Base-by-base conservation (phyloP, 371 early-diverging fungal species). In the Mucor irregularis region DNA sequence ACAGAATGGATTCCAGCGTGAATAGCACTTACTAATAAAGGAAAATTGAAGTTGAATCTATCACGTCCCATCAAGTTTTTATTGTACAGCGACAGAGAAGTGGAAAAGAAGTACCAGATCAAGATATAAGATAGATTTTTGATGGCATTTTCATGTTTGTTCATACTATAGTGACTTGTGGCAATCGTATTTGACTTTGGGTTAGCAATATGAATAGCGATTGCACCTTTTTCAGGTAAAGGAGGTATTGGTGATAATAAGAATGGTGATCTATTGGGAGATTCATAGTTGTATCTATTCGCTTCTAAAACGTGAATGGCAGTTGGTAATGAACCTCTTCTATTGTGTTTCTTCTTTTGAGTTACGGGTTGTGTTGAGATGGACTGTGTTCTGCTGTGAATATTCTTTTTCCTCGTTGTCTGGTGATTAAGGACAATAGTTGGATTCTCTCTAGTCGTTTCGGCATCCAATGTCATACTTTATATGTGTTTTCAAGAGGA, bases 31-130 rank as follows among this genome's bases (percentile, higher is more conserved):
- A 88, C 86, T 52, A 92, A 82, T n/a, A 94, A 66, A 7, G 94
- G 93, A 54, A 86, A 85, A 39, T 77, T 74, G 73, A 94, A 90
- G 73, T 90, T 82, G 58, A 84, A 82, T 49, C 86, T 80, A 34
- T 87, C 80, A 40, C 80, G 73, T 25, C 90, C 87, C 79, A 82
- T 75, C 53, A 81, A 55, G 35, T 76, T 73, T 63, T 90, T 92
- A 74, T 95, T 95, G 82, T 91, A 94, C 10, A 93, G 73, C 5
- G 86, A 85, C 21, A 95, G 76, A 2, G 76, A 63, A 0, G 90
- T 86, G 5, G 94, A 93, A 45, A 89, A 87, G 19, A 78, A 71
- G 50, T 84, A 82, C 84, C 83, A 80, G 6, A 64, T 54, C 2
- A 65, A 47, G 39, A 82, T 82, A 52, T 72, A 80, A 0, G 66